A percentile compares a stretch with the other conserved stretches of the same genome.
These are phyloP conservation scores for Quercus suber DNA, from an alignment of 306 rosid species.

Conservation along the genomic window DNA sequence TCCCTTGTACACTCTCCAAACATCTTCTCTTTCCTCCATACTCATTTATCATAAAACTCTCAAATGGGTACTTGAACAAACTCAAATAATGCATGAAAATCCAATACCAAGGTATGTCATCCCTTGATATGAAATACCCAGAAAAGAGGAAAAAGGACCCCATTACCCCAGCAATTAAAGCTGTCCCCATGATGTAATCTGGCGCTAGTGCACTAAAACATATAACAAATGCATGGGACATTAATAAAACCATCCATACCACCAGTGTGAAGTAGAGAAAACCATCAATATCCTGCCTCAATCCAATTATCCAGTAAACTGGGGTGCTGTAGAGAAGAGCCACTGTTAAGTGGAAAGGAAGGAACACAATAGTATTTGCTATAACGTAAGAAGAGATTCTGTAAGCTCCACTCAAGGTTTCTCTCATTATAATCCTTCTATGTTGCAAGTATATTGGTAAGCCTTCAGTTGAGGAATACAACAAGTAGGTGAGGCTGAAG, in stretches of 20 bases:
- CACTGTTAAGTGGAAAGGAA: slow-evolving; percentile 56
- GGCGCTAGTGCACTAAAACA: slow-evolving; percentile 34
- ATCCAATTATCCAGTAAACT: slow-evolving; percentile 77
- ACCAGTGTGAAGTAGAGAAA: slow-evolving; percentile 68
- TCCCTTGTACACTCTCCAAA: slow-evolving; percentile 21
- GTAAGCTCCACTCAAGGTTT: slow-evolving; percentile 79
- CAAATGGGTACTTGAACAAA: slow-evolving; percentile 44
- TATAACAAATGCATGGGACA: slow-evolving; percentile 42
- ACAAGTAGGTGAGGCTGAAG: slow-evolving; percentile 65
- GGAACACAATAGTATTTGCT: slow-evolving; percentile 59
- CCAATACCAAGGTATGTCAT: slow-evolving; percentile 42
- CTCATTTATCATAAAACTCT: slow-evolving; percentile 46
- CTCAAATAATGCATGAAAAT: slow-evolving; percentile 48
- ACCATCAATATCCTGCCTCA: slow-evolving; percentile 51
- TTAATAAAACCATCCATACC: slow-evolving; percentile 69
- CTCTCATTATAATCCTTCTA: slow-evolving; percentile 66
- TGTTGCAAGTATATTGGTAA: slow-evolving; percentile 74
- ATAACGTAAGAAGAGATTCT: slow-evolving; percentile 70
- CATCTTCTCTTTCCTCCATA: slow-evolving; percentile 29
- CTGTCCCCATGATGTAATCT: slow-evolving; percentile 36
- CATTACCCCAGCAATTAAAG: slow-evolving; percentile 27
- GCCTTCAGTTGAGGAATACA: slow-evolving; percentile 77
- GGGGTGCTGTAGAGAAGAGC: slow-evolving; percentile 61
- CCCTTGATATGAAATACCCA: slow-evolving; percentile 44
- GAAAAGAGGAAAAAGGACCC: slow-evolving; percentile 44